A percentile compares a stretch with the other conserved stretches of the same genome.
Evolutionary conservation across 1,284 basidiomycete species (phyloP).

Genomic region (Cutaneotrichosporon curvatum): DNA sequence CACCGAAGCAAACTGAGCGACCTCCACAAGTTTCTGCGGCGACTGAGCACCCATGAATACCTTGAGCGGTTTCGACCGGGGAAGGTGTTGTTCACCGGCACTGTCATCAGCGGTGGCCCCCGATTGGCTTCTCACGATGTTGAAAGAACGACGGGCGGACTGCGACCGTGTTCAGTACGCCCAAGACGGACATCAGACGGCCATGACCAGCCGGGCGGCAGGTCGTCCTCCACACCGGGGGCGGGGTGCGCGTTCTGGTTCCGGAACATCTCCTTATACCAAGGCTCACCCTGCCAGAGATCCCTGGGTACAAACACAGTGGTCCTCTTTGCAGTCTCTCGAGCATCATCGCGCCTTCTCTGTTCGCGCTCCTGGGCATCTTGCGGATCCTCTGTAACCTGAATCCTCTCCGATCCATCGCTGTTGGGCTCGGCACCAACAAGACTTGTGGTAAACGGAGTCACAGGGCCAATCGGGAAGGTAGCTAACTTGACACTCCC

Average conservation of each 20-base stretch:
- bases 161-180: conserved; percentile 27
- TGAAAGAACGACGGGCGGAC: neutral
- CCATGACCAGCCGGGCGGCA: conserved; percentile 22
- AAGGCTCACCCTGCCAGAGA: conserved; percentile 42
- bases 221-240: neutral
- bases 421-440: conserved; percentile 6
- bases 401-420: neutral
- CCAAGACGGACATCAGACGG: conserved; percentile 31
- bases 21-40: conserved; percentile 11
- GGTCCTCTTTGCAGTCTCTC: conserved; percentile 7
- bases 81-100: conserved; percentile 25
- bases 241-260: conserved; percentile 28
- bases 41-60: conserved; percentile 24
- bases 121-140: neutral
- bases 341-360: conserved; percentile 1
- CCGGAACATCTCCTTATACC: conserved; percentile 39
- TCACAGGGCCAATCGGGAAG: conserved; percentile 24
- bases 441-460: conserved; percentile 29
- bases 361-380: neutral
- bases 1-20: conserved; percentile 17
- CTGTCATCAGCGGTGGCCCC: conserved; percentile 12
- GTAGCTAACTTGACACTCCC: neutral
- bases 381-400: neutral
- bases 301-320: conserved; percentile 26
- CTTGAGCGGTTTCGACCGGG: neutral